These are phyloP conservation scores for Alternaria rosae DNA, from an alignment of 2,329 filamentous ascomycete species.

Conservation along the genomic window DNA sequence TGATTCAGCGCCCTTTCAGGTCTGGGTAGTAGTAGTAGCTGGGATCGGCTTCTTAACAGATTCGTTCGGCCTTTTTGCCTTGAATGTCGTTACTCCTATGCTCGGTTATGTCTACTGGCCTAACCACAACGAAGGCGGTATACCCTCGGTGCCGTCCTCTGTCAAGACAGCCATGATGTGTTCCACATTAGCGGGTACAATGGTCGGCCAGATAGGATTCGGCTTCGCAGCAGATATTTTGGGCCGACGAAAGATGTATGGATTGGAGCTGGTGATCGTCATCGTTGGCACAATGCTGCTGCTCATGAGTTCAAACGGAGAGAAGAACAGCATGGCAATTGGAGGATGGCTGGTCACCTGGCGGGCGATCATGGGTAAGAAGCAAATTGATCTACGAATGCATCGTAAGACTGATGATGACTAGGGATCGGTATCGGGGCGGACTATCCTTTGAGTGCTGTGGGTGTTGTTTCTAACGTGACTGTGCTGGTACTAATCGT, in stretches of 20 bases:
- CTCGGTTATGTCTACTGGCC: conserved; percentile 52
- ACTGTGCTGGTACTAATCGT: neutral
- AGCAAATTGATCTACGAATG: too few species aligned
- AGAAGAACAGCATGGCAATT: conserved; percentile 47
- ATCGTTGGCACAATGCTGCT: conserved; percentile 51
- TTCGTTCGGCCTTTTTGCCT: conserved; percentile 50
- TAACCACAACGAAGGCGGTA: conserved; percentile 27
- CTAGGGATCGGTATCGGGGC: conserved; percentile 48
- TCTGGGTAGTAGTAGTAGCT: conserved; percentile 50
- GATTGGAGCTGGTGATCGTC: conserved; percentile 51
- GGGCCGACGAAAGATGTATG: conserved; percentile 52
- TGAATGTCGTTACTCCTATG: conserved; percentile 52
- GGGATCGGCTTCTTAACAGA: conserved; percentile 53
- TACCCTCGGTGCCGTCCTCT: conserved; percentile 35
- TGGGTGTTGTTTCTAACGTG: neutral
- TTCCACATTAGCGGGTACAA: conserved; percentile 50
- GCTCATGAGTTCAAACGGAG: conserved; percentile 48
- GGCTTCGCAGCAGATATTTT: conserved; percentile 49
- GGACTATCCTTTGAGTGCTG: conserved; percentile 49
- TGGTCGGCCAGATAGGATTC: conserved; percentile 50
- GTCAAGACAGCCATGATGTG: conserved; percentile 50
- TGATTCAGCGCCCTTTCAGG: conserved; percentile 43
- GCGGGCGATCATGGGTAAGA: conserved; percentile 50
- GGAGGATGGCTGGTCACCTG: conserved; percentile 51
- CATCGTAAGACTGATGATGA: neutral